A percentile compares a stretch with the other conserved stretches of the same genome.
Conservation (phyloP, 371 early-diverging fungal genomes). For the Parasitella parasitica region DNA sequence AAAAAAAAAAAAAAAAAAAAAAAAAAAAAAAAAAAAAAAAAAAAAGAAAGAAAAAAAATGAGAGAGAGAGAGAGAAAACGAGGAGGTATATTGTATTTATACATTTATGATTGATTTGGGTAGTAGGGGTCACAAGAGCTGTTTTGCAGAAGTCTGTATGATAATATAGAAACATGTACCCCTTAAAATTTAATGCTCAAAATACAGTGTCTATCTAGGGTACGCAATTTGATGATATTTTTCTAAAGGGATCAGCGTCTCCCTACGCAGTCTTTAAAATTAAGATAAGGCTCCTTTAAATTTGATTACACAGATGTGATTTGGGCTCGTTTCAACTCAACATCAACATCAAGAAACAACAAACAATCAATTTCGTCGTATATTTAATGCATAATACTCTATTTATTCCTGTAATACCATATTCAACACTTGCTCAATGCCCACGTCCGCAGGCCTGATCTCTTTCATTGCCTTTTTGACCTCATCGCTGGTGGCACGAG, state of each 20-base stretch:
- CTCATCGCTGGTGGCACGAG: not conserved
- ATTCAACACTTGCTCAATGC: slow-evolving; percentile 14
- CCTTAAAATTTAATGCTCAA: not conserved
- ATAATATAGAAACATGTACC: not conserved
- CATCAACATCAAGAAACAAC: not conserved
- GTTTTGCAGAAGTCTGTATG: too few species aligned
- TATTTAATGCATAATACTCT: too few species aligned
- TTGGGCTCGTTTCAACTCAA: not conserved
- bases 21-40: not conserved
- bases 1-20: not conserved
- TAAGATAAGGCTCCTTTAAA: not conserved
- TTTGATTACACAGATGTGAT: not conserved
- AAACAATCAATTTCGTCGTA: not conserved
- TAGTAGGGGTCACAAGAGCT: not conserved
- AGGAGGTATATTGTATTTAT: not conserved
- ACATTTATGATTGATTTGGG: not conserved
- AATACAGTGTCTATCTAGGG: not conserved
- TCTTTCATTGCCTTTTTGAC: not conserved
- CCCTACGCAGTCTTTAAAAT: not conserved
- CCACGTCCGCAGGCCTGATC: slow-evolving; percentile 12
- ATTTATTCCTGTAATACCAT: not conserved
- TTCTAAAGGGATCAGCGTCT: not conserved
- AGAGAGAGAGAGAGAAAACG: not conserved
- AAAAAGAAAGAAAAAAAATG: not conserved
- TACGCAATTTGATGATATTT: not conserved